These are phyloP conservation scores for Fusarium duplospermum DNA, from an alignment of 2,329 filamentous ascomycete genomes.

Conservation along the genomic window DNA sequence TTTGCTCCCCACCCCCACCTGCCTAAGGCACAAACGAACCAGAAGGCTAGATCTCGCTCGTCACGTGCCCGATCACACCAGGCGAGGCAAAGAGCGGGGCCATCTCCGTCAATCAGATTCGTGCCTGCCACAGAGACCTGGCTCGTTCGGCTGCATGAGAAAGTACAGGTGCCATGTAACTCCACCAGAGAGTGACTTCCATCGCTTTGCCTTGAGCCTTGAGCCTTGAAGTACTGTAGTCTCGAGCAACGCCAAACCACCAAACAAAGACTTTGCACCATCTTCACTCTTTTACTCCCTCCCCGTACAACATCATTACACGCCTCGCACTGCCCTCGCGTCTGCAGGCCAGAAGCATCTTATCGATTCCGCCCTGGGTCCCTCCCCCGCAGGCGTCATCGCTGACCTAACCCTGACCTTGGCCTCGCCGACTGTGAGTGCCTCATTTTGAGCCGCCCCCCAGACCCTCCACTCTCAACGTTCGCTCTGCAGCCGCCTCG, in stretches of 20 bases:
- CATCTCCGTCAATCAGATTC: conserved; percentile 28
- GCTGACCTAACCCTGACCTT: conserved; percentile 54
- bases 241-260: conserved; percentile 37
- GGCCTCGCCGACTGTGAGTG: conserved; percentile 48
- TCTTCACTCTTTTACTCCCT: conserved; percentile 17
- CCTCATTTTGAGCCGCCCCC: conserved; percentile 51
- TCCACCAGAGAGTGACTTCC: conserved; percentile 51
- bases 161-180: conserved; percentile 50
- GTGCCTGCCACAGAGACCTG: conserved; percentile 27
- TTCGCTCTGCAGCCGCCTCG: conserved; percentile 36
- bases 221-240: conserved; percentile 26
- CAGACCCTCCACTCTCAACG: conserved; percentile 45
- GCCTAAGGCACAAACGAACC: conserved; percentile 39
- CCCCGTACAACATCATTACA: conserved; percentile 21
- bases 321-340: conserved; percentile 15
- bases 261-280: conserved; percentile 34
- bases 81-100: conserved; percentile 29
- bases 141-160: conserved; percentile 45
- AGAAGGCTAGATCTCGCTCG: conserved; percentile 26
- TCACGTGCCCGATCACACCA: conserved; percentile 43
- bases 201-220: conserved; percentile 37
- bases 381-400: conserved; percentile 51
- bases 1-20: conserved; percentile 36
- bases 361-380: conserved; percentile 30
- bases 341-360: conserved; percentile 27